A percentile compares a stretch with the other conserved stretches of the same genome.
Evolutionary conservation across 2,329 filamentous ascomycete genomes (phyloP).

Genomic region (Fragosphaeria purpurea): DNA sequence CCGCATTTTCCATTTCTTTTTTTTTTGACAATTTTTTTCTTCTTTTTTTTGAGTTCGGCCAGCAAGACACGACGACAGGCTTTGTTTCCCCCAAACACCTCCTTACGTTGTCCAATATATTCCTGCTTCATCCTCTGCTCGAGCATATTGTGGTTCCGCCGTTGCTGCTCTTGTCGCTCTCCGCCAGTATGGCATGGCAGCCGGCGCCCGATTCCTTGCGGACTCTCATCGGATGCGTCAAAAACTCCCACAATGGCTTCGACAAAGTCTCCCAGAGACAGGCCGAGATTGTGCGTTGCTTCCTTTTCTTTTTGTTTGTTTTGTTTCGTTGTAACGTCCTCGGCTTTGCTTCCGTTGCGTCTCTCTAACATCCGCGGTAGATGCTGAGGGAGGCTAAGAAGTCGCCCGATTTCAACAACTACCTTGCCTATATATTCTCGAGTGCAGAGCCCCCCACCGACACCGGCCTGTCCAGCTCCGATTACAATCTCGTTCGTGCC

Average conservation of each 20-base stretch:
- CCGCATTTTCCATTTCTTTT: not conserved
- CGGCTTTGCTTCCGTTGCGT: not conserved
- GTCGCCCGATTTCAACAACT: constrained; percentile 93
- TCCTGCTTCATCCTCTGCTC: too few relatives aligned
- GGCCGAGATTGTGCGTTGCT: constrained; percentile 65
- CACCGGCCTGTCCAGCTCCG: constrained; percentile 45
- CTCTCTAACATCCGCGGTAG: constrained; percentile 34
- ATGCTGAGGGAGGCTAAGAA: constrained; percentile 85
- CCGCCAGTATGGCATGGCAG: constrained; percentile 72
- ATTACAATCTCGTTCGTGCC: constrained; percentile 70
- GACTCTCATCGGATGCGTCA: constrained; percentile 82
- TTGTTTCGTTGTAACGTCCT: not conserved
- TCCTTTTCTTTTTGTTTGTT: not conserved
- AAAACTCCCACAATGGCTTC: constrained; percentile 81
- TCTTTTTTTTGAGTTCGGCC: not conserved
- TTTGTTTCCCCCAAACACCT: too few relatives aligned
- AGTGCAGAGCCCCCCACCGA: constrained; percentile 52
- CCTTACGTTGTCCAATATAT: too few relatives aligned
- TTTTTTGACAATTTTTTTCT: too few relatives aligned
- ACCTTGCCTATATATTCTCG: constrained; percentile 84
- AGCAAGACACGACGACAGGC: not conserved
- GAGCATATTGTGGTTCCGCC: too few relatives aligned
- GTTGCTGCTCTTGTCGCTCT: too few relatives aligned
- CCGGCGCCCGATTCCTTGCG: constrained; percentile 76
- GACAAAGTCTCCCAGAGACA: constrained; percentile 75